phyloP scores from a whole-genome alignment of 768 basidiomycete species.

The Mycena indigotica region DNA sequence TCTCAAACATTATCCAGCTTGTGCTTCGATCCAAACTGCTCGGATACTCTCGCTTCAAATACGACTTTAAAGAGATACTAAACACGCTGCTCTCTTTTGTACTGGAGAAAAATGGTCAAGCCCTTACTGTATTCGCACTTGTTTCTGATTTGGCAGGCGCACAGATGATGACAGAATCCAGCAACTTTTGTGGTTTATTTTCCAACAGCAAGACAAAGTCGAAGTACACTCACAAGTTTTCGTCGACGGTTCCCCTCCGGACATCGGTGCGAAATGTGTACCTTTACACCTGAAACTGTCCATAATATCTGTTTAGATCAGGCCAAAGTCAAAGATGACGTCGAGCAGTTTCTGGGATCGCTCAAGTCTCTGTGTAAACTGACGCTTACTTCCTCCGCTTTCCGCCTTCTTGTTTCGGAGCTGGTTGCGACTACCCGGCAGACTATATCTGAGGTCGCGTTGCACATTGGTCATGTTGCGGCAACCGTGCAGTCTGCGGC shows the following conservation, averaged over 20 bases:
- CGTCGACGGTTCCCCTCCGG: conserved; percentile 17
- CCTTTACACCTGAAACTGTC: not conserved
- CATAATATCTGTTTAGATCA: no score
- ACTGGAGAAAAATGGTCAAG: conserved; percentile 42
- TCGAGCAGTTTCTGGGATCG: conserved; percentile 29
- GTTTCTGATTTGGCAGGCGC: not conserved
- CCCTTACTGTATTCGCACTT: not conserved
- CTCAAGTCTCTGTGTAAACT: conserved; percentile 32
- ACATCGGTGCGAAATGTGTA: conserved; percentile 14
- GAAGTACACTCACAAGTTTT: conserved; percentile 22
- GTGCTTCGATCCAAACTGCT: conserved; percentile 33
- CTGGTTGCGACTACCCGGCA: conserved; percentile 34
- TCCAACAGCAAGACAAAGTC: conserved; percentile 22
- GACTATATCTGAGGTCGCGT: conserved; percentile 34
- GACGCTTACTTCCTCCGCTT: conserved; percentile 36
- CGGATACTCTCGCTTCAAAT: conserved; percentile 24
- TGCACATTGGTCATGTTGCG: conserved; percentile 34
- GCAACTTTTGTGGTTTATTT: conserved; percentile 35
- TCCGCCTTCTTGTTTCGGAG: conserved; percentile 39
- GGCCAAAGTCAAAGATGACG: conserved; percentile 34
- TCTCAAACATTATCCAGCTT: conserved; percentile 28
- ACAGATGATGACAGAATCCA: conserved; percentile 42
- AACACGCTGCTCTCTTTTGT: conserved; percentile 37
- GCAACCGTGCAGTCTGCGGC: conserved; percentile 35
- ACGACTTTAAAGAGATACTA: conserved; percentile 31